Base-by-base conservation (phyloP, 371 early-diverging fungal species). In the Rhizopus sp. region DNA sequence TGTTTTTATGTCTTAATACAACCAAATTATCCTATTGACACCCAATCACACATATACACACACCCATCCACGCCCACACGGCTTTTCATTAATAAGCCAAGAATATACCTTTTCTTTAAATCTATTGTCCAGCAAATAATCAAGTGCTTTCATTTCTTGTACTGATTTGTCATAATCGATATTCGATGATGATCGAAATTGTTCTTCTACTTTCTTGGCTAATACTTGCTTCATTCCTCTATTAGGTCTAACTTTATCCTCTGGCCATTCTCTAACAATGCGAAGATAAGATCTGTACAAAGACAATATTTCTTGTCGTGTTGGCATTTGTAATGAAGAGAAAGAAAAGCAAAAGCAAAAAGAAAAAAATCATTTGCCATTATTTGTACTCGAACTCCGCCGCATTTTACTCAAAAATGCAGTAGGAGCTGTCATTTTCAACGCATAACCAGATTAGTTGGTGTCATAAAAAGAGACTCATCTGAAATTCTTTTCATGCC, bases 211-310 rank as follows among this genome's bases (percentile, higher is more conserved):
- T 50, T 79, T 77, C 52, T 73, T 74, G 16, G 67, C 69, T 33
- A 85, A 57, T 9, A 81, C 70, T 51, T 83, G 78, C 55, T 82
- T 85, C 81, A 85, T 78, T 58, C 82, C 82, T 53, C 83, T 70
- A 30, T 73, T 78, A 31, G 82, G 85, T 38, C 85, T 79, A 30
- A 85, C 72, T 51, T 78, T 78, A 62, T 85, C 85, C n/a, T 70
- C 62, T 10, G 85, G 85, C 85, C 85, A 85, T 39, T 80, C 72
- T 46, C 68, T 61, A 13, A 81, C 78, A 35, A 82, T 69, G 12
- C 78, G 75, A 7, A 85, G 65, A 49, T 80, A 85, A 2, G 77
- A 68, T 16, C 83, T 64, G 58, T 85, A 85, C 13, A 85, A 68
- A 23, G 68, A 59, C 38, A 62, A 56, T 23, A 79, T 59, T 58